Evolutionary conservation across 2,329 filamentous ascomycete species (phyloP), one percentile per base, ranked within the genome.

Genomic region (Fusarium caatingaense): DNA sequence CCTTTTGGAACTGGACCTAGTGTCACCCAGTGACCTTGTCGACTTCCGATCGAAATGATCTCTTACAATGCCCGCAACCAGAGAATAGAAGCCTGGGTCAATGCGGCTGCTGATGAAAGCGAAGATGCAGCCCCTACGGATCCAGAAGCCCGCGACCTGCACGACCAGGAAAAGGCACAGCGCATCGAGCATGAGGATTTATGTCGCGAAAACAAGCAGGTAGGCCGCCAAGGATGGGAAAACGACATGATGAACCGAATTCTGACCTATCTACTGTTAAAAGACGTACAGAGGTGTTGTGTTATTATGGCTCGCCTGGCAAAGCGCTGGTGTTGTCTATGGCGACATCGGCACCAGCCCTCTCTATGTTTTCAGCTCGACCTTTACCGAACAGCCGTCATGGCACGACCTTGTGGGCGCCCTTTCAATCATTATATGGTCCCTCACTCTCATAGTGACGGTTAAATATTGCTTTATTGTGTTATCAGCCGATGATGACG

Each of bases 301-400:
- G 16, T 61, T 77, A 44, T 34, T 76, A 23, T 77, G 86, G 85
- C 83, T 90, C 45, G 86, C 88, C 25, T 91, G 90, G 74, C 89
- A 91, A 78, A 88, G 86, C 5, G 86, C 85, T 30, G 89, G 90
- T 53, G 88, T 90, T 42, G 91, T 92, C 53, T 92, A 92, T 66
- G 90, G 90, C 25, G 90, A 92, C 69, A 91, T 92, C 73, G 90
- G 89, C 60, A 86, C 83, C 21, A 88, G 85, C 64, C 89, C 89
- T n/a, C 86, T 92, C 20, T 92, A 92, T 72, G 90, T 92, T 20
- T 92, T 82, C 77, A 91, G 89, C 20, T 89, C 87, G n/a, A 91
- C 88, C 1, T 92, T 92, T 73, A 81, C 83, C 27, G 78, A 80
- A 5, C 79, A 84, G 18, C 89, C 89, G 1, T 82, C 79, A 9